Base-by-base conservation (phyloP, 2,329 filamentous ascomycete species). In the Tolypocladium amazonense region DNA sequence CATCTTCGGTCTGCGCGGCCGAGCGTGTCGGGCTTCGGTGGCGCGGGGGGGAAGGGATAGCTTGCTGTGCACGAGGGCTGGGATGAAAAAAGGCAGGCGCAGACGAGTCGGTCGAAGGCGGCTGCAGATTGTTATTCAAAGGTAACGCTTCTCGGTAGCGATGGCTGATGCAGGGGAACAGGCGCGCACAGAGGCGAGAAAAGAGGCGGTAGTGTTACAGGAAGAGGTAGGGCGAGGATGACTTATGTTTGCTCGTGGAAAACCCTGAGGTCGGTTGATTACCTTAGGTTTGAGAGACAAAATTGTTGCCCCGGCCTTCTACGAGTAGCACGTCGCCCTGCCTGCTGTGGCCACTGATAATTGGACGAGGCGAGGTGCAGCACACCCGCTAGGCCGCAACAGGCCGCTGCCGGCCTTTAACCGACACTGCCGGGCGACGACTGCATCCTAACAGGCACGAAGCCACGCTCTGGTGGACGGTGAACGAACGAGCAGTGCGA, bases 1-100 rank as follows among this genome's bases (percentile, higher is more conserved):
- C 88, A 91, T 81, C 62, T 64, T 64, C 75, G 56, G 62, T 60
- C 62, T 64, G 65, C 58, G 58, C 43, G 56, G 25, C 54, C 53
- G 54, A 23, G 33, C 50, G 57, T 58, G 57, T 58, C 35, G 35
- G 33, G 47, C 45, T 53, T 56, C 30, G 37, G 23, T 8, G 43
- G 54, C 56, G 45, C 25, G 55, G 39, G 33, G 11, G 33, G n/a
- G 41, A 20, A 43, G n/a, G 52, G 27, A 57, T 20, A 47, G 56
- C 47, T 54, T 50, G 58, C 37, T 41, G 52, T 47, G 27, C 30
- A 56, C 52, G 35, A 35, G 23, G 55, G n/a, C 37, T 25, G 39
- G 58, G 38, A 43, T 27, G n/a, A 35, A 41, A 35, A 38, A 35
- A 52, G 57, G 52, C 47, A 58, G 50, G 45, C 35, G 47, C 33